A percentile compares a stretch with the other conserved stretches of the same genome.
Evolutionary conservation across 306 rosid species (phyloP).

Genomic region (Parietaria judaica): DNA sequence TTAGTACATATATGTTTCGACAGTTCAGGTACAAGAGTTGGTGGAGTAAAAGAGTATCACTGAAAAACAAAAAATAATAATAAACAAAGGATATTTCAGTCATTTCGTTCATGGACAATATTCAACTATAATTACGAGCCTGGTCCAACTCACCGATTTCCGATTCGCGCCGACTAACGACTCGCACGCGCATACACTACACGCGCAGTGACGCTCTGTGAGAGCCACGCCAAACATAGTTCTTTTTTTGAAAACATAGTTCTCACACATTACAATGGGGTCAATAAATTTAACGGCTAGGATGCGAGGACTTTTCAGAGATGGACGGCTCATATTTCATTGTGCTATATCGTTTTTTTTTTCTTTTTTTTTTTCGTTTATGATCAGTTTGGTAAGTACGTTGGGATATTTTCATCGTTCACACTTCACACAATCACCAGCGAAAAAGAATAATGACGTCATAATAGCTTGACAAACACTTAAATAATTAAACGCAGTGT

Average conservation of each 20-base stretch:
- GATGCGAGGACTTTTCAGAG: neutral
- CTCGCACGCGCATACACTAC: slow-evolving; percentile 25
- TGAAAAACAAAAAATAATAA: neutral
- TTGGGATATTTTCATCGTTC: too few relatives aligned
- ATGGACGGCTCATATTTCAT: neutral
- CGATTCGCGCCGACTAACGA: slow-evolving; percentile 34
- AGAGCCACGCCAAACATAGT: slow-evolving; percentile 31
- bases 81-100: slow-evolving; percentile 3
- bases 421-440: too few relatives aligned
- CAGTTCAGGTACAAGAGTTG: slow-evolving; percentile 18
- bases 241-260: slow-evolving; percentile 26
- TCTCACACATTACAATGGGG: neutral
- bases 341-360: too few relatives aligned
- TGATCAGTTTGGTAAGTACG: neutral
- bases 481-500: too few relatives aligned
- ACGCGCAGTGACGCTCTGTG: slow-evolving; percentile 14
- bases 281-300: neutral
- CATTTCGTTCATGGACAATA: neutral
- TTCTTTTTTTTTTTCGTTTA: too few relatives aligned
- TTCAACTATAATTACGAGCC: slow-evolving; percentile 11
- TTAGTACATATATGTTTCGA: slow-evolving; percentile 1
- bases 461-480: too few relatives aligned
- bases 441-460: too few relatives aligned
- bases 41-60: slow-evolving; percentile 23
- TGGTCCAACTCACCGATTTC: slow-evolving; percentile 11